Evolutionary conservation across 352 stramenopile species (phyloP), one percentile per base, ranked within the genome.

Genomic region (Phytophthora gonapodyides): DNA sequence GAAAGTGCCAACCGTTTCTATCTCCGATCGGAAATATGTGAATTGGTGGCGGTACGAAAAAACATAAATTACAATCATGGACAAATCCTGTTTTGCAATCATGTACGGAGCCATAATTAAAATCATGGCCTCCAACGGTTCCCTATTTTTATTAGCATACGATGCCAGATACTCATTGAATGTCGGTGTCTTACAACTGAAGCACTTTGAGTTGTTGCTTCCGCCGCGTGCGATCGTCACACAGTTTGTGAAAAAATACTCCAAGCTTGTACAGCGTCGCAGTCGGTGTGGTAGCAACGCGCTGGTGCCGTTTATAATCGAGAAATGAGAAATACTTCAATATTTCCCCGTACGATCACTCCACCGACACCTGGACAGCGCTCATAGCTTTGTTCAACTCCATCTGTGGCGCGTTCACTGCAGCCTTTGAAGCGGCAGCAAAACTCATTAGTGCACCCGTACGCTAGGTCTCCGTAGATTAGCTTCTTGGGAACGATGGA

Each of bases 361-460:
- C 53, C 3, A 38, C 42, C 2, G 41, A 61, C 33, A 61, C 53
- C 16, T 33, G n/a, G 27, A 53, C 16, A 12, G 7, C 21, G 40
- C 42, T 41, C 34, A 61, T 47, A 1, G 13, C 41, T n/a, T 53
- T 53, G 33, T 61, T 54, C 6, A 43, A 34, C 13, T 45, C 21
- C n/a, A 13, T 21, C n/a, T 47, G 19, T 2, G 35, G 3, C 27
- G 12, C 33, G 19, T 53, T 12, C 3, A 61, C 13, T 5, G 3
- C 53, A 61, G 21, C 43, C 33, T 51, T 61, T 61, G 35, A 44
- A 53, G n/a, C n/a, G 53, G n/a, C 41, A 53, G 24, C 53, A 61
- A 19, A 48, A 61, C 15, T 53, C 43, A 15, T 61, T 53, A 2
- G 31, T 53, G n/a, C 34, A 48, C 5, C 53, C 34, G 21, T 54